A percentile compares a stretch with the other conserved stretches of the same genome.
Conservation (phyloP, 108 stramenopile genomes). For the Heterococcus sp. region DNA sequence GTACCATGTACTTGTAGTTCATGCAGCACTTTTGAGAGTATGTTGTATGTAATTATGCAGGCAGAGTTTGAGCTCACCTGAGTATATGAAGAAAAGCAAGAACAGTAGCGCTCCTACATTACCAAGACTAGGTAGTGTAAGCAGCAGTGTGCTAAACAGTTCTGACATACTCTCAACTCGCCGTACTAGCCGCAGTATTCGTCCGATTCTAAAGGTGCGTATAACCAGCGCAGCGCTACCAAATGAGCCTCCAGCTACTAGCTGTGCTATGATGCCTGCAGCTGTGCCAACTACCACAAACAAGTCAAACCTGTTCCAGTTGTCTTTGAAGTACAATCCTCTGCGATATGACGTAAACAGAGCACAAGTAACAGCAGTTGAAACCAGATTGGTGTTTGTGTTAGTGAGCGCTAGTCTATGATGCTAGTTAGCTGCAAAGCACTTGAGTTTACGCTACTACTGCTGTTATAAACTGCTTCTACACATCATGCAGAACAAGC, state of each 20-base stretch:
- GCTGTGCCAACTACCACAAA: constrained; percentile 57
- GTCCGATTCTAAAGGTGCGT: constrained; percentile 63
- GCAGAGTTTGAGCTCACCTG: too few relatives aligned
- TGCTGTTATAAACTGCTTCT: background rate
- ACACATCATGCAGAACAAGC: background rate
- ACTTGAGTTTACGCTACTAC: background rate
- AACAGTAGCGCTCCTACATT: constrained; percentile 65
- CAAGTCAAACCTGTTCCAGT: constrained; percentile 69
- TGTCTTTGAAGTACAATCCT: constrained; percentile 53
- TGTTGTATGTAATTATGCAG: too few relatives aligned
- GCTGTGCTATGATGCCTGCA: constrained; percentile 51
- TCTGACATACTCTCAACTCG: constrained; percentile 51
- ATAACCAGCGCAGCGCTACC: constrained; percentile 50
- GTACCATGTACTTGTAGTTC: too few relatives aligned
- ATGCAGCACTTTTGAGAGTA: too few relatives aligned
- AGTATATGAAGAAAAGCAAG: constrained; percentile 68
- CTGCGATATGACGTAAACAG: constrained; percentile 30
- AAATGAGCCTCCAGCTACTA: constrained; percentile 29
- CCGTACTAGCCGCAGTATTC: constrained; percentile 63
- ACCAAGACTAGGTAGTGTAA: constrained; percentile 55
- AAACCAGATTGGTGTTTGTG: background rate
- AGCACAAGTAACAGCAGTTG: background rate
- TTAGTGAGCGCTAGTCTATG: background rate
- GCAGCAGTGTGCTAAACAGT: constrained; percentile 64
- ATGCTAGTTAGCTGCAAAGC: background rate